Evolutionary conservation across 2,329 filamentous ascomycete genomes (phyloP).

Genomic region (Penicillium sp.): DNA sequence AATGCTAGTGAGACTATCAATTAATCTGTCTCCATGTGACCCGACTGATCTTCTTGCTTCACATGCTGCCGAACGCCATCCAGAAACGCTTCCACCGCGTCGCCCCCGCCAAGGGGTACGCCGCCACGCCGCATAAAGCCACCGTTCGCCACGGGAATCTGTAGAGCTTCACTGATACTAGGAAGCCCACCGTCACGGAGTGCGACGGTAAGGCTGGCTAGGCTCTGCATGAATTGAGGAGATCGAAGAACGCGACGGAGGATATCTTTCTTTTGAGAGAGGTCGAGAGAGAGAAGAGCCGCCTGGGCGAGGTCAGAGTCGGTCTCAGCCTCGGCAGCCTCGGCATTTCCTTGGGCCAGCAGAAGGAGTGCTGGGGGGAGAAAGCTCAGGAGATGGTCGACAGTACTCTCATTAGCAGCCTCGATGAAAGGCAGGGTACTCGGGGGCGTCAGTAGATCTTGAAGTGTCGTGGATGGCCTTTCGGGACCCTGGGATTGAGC

Average conservation of each 20-base stretch:
- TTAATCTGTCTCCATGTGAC: conserved; percentile 43
- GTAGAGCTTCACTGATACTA: conserved; percentile 79
- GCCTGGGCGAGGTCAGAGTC: conserved; percentile 62
- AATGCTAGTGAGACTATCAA: neutral
- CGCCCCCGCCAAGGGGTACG: conserved; percentile 79
- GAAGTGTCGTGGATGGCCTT: conserved; percentile 72
- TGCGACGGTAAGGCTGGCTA: conserved; percentile 78
- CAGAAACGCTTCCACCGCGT: conserved; percentile 86
- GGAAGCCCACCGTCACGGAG: conserved; percentile 85
- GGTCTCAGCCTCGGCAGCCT: conserved; percentile 59
- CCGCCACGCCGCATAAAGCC: conserved; percentile 71
- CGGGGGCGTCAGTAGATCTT: conserved; percentile 73
- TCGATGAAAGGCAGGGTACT: conserved; percentile 74
- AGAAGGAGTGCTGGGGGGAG: conserved; percentile 74
- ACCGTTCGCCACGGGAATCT: conserved; percentile 74
- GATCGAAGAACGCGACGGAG: conserved; percentile 77
- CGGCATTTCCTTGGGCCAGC: conserved; percentile 62
- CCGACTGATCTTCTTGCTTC: conserved; percentile 41
- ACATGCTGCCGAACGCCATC: conserved; percentile 79
- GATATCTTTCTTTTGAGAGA: conserved; percentile 72
- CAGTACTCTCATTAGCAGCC: conserved; percentile 55
- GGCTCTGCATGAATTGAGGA: conserved; percentile 83
- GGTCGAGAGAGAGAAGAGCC: conserved; percentile 65
- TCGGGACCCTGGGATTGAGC: conserved; percentile 46
- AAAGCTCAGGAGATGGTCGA: conserved; percentile 70